A percentile compares a stretch with the other conserved stretches of the same genome.
phyloP scores from a whole-genome alignment of 2,329 filamentous ascomycete genomes.

The Coleophoma eucalyptorum region DNA sequence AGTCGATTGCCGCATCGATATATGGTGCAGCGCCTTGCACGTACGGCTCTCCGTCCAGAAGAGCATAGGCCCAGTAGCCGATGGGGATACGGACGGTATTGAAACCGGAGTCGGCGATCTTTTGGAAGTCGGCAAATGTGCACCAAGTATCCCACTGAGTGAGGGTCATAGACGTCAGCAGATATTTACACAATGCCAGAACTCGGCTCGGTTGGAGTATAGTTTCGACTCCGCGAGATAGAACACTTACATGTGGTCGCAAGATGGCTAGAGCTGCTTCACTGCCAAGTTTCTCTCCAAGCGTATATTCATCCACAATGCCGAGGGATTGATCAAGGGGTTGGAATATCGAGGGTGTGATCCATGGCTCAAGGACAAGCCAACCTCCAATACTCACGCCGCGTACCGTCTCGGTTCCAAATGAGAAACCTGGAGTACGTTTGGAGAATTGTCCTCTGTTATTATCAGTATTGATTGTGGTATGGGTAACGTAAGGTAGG shows the following conservation, averaged over 20 bases:
- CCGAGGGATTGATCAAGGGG: slow-evolving; percentile 26
- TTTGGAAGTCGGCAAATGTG: slow-evolving; percentile 45
- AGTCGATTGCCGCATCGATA: slow-evolving; percentile 51
- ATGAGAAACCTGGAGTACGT: slow-evolving; percentile 37
- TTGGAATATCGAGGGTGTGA: slow-evolving; percentile 52
- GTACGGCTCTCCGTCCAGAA: slow-evolving; percentile 44
- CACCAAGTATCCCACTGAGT: slow-evolving; percentile 26
- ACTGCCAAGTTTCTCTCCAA: slow-evolving; percentile 40
- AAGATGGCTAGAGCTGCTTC: slow-evolving; percentile 45
- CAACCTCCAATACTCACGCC: slow-evolving; percentile 34
- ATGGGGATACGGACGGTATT: slow-evolving; percentile 56
- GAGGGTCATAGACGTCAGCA: not conserved
- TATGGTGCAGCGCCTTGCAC: slow-evolving; percentile 46
- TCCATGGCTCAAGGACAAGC: slow-evolving; percentile 38
- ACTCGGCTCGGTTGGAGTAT: not conserved
- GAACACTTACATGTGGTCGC: slow-evolving; percentile 36
- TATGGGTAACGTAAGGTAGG: too few relatives aligned
- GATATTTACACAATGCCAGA: not conserved
- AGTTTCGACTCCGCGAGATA: slow-evolving; percentile 22
- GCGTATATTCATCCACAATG: slow-evolving; percentile 28
- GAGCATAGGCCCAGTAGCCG: slow-evolving; percentile 56
- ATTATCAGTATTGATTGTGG: not conserved
- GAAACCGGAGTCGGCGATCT: slow-evolving; percentile 51
- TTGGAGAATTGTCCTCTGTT: slow-evolving; percentile 10
- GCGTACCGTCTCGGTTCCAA: slow-evolving; percentile 43